Conservation (phyloP, 106 monocot species). For the Agapanthus africanus region DNA sequence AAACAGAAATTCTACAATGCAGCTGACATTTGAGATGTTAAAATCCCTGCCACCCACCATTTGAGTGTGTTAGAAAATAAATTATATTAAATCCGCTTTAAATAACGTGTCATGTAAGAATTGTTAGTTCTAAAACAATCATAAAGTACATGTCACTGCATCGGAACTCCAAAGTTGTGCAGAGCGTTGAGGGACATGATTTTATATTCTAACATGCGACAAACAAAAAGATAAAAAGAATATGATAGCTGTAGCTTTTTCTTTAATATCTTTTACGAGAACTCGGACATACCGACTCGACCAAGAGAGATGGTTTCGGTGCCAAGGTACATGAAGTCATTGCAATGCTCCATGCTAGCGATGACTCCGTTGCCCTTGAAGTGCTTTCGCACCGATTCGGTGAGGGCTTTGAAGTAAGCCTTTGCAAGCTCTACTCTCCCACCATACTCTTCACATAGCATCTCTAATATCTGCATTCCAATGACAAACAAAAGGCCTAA, state of each 20-base stretch:
- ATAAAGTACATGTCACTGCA: no score
- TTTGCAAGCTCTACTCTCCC: conserved; percentile 74
- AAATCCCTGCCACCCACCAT: no score
- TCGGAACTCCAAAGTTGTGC: no score
- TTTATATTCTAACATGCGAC: no score
- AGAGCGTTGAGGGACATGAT: no score
- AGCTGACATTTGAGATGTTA: no score
- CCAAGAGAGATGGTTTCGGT: conserved; percentile 70
- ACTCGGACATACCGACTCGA: conserved; percentile 43
- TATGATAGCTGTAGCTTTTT: conserved; percentile 9
- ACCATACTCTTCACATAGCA: conserved; percentile 82
- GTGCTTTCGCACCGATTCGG: conserved; percentile 49
- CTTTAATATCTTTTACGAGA: no score
- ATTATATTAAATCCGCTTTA: no score
- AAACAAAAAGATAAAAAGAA: not conserved
- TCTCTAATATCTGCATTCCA: conserved; percentile 57
- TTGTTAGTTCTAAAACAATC: no score
- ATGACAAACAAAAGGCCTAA: not conserved
- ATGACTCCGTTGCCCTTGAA: conserved; percentile 82
- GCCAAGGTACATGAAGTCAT: conserved; percentile 95
- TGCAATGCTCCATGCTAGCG: conserved; percentile 96
- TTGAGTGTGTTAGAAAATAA: no score
- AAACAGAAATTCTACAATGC: no score
- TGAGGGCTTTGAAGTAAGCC: conserved; percentile 63
- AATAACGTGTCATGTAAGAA: not conserved